Evolutionary conservation across 2,329 filamentous ascomycete species (phyloP), one percentile per base, ranked within the genome.

Genomic region (Diaporthe sp.): DNA sequence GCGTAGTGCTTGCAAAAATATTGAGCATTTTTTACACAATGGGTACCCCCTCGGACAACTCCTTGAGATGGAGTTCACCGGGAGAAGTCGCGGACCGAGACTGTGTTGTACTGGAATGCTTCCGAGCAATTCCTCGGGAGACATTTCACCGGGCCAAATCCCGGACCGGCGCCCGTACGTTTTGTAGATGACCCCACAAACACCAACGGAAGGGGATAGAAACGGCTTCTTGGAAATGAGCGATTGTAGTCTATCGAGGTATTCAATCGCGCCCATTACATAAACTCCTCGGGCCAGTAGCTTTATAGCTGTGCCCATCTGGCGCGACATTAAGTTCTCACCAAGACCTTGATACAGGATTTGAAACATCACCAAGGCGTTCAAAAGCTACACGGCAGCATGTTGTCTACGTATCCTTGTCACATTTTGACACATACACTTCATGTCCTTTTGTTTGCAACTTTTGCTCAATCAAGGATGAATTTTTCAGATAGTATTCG

Each of bases 161-260:
- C 19, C 61, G 61, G 61, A 25, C 61, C 61, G 61, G 42, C 7
- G 45, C 45, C 61, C 61, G 42, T 10, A 17, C 17, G 8, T 13
- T 33, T 28, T 35, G 61, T 25, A 35, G 60, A 35, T 67, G 30
- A 67, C 61, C 61, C 61, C 61, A 45, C 61, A 67, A 33, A 47
- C 42, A 47, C 12, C 45, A 25, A 10, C 12, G 19, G 13, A 17
- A 52, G 17, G 30, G 47, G 35, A 50, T n/a, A 3, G 9, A 25
- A 19, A 19, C 4, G 33, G 7, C 13, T n/a, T 66, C 13, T 35
- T n/a, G n/a, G n/a, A n/a, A n/a, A n/a, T n/a, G n/a, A n/a, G 22
- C 4, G 22, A 25, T 9, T 17, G 6, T 7, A 33, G 15, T n/a
- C 4, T 66, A 19, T 35, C 8, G 19, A 4, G 12, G 8, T 50